These are phyloP conservation scores for Zasmidium citrigriseum DNA, from an alignment of 2,329 filamentous ascomycete species.

Conservation along the genomic window DNA sequence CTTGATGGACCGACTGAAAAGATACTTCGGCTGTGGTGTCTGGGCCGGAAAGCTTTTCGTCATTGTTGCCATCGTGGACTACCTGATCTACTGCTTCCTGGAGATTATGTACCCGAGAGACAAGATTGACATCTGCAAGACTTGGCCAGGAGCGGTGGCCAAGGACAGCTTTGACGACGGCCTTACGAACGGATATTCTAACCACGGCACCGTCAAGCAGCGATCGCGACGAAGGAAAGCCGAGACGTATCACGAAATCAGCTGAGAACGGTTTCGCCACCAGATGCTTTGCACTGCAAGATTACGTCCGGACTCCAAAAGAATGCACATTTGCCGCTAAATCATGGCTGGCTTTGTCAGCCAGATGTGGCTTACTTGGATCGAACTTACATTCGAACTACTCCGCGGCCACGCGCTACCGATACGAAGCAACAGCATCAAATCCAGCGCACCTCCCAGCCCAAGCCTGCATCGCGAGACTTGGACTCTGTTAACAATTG, in stretches of 20 bases:
- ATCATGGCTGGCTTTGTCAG: no score
- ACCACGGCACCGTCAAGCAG: background rate
- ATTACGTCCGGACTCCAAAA: no score
- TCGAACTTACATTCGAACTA: no score
- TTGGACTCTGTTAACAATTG: no score
- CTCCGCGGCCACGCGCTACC: no score
- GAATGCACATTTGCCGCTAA: no score
- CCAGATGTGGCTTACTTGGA: no score
- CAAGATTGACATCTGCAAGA: slow-evolving; percentile 82
- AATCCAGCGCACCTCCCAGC: no score
- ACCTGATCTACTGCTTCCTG: slow-evolving; percentile 82
- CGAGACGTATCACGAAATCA: background rate
- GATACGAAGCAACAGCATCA: no score
- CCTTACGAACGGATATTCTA: background rate
- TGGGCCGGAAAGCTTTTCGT: slow-evolving; percentile 99
- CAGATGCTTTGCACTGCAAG: no score
- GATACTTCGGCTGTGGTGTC: slow-evolving; percentile 96
- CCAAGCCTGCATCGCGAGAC: no score
- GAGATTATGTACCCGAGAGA: slow-evolving; percentile 85
- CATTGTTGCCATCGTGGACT: slow-evolving; percentile 90
- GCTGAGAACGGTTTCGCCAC: background rate
- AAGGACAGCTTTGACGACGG: background rate
- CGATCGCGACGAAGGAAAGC: background rate
- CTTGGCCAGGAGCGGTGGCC: slow-evolving; percentile 66
- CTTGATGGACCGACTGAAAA: slow-evolving; percentile 89